Conservation (phyloP, 2,329 filamentous ascomycete species). For the Talaromyces albobiverticillius region DNA sequence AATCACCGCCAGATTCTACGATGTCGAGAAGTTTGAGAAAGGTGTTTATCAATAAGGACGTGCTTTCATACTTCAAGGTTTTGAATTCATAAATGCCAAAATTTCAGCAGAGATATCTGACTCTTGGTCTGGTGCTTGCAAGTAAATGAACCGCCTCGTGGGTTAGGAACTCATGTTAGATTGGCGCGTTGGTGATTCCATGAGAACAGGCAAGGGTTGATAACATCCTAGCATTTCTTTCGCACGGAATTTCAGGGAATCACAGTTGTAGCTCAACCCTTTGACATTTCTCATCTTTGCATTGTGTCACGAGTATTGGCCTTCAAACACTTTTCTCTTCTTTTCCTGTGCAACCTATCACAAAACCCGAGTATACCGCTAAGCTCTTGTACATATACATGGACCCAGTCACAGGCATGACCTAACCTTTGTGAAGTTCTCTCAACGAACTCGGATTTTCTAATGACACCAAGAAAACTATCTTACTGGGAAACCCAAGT, state of each 20-base stretch:
- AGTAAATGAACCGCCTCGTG: too few relatives aligned
- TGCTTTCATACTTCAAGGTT: not conserved
- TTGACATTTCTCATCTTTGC: too few relatives aligned
- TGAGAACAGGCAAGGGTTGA: not conserved
- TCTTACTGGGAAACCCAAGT: too few relatives aligned
- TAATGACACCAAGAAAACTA: too few relatives aligned
- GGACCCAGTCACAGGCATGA: too few relatives aligned
- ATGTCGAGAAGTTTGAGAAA: conserved; percentile 75
- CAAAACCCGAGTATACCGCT: too few relatives aligned
- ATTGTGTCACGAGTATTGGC: too few relatives aligned
- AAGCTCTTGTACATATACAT: too few relatives aligned
- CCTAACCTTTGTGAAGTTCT: too few relatives aligned
- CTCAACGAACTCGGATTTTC: too few relatives aligned
- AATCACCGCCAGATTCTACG: conserved; percentile 79
- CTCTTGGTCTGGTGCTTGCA: not conserved
- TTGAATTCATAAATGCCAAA: not conserved
- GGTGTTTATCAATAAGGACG: conserved; percentile 52
- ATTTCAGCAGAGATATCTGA: not conserved
- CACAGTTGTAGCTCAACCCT: not conserved
- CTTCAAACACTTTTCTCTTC: too few relatives aligned
- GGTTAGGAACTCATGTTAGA: not conserved
- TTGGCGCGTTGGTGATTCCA: not conserved
- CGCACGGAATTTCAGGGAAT: not conserved
- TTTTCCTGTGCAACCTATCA: too few relatives aligned
- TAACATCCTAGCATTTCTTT: not conserved